Conservation (phyloP, 2,329 filamentous ascomycete genomes). For the Exophiala lecanii-corni region DNA sequence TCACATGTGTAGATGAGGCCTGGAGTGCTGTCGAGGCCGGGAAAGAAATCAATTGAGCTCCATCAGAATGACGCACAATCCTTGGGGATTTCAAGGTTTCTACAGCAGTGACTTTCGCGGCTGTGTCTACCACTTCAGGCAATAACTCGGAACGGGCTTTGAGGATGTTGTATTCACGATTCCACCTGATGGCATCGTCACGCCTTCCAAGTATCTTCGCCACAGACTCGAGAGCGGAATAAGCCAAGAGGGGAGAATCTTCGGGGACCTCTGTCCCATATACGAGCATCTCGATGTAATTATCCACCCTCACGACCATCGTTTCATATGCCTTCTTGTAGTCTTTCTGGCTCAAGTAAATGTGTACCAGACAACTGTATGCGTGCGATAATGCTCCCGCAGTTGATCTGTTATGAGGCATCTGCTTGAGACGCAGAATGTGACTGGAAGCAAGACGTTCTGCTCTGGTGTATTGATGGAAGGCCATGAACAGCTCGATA, state of each 20-base stretch:
- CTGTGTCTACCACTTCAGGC: too few species aligned
- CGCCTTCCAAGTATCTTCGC: constrained; percentile 39
- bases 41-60: too few species aligned
- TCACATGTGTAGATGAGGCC: too few species aligned
- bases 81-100: too few species aligned
- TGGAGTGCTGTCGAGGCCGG: too few species aligned
- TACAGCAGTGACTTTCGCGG: too few species aligned
- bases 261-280: constrained; percentile 2
- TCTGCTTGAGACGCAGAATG: constrained; percentile 1
- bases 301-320: constrained; percentile 1
- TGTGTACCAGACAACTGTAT: constrained; percentile 5
- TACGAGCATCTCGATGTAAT: constrained; percentile 3
- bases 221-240: constrained; percentile 62
- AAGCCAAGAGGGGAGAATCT: constrained; percentile 3
- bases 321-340: constrained; percentile 9
- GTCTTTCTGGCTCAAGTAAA: constrained; percentile 4
- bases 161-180: not conserved
- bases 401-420: constrained; percentile 1
- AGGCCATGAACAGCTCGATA: constrained; percentile 5
- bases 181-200: not conserved
- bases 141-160: not conserved
- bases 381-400: constrained; percentile 3
- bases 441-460: constrained; percentile 1
- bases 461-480: constrained; percentile 1
- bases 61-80: too few species aligned